Conservation (phyloP, 441 rosid genomes). For the Populus hybrid region DNA sequence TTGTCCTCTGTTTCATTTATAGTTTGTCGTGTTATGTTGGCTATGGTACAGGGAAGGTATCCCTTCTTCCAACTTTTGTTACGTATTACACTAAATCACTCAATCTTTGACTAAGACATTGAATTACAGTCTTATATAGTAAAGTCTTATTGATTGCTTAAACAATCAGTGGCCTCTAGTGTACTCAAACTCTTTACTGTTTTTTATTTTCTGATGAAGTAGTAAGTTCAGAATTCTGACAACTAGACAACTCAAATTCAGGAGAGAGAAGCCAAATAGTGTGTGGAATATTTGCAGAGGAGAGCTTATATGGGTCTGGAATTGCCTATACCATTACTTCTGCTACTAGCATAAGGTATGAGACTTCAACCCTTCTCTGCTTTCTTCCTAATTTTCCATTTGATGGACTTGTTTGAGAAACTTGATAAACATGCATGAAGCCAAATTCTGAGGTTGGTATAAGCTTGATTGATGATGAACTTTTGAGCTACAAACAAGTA, state of each 20-base stretch:
- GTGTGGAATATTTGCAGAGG: constrained; percentile 42
- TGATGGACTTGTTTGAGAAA: neutral
- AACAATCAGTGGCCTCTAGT: neutral
- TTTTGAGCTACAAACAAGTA: neutral
- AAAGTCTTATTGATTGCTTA: too few species aligned
- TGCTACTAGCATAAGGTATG: constrained; percentile 50
- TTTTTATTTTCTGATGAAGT: neutral
- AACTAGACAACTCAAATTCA: constrained; percentile 15
- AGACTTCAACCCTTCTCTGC: neutral
- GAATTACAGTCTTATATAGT: too few species aligned
- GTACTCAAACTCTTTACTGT: neutral
- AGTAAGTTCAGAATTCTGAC: constrained; percentile 1
- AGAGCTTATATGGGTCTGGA: constrained; percentile 36
- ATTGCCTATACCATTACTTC: constrained; percentile 53
- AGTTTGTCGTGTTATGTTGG: too few species aligned
- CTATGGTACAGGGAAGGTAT: too few species aligned
- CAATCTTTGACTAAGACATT: too few species aligned
- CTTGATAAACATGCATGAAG: neutral
- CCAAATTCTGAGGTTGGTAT: neutral
- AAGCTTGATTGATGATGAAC: neutral
- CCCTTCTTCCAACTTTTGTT: too few species aligned
- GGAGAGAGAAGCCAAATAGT: constrained; percentile 43
- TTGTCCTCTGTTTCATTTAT: too few species aligned
- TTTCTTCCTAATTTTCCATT: neutral
- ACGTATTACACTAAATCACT: too few species aligned